Conservation (phyloP, 2,329 filamentous ascomycete genomes). For the Calonectria fujianensis region DNA sequence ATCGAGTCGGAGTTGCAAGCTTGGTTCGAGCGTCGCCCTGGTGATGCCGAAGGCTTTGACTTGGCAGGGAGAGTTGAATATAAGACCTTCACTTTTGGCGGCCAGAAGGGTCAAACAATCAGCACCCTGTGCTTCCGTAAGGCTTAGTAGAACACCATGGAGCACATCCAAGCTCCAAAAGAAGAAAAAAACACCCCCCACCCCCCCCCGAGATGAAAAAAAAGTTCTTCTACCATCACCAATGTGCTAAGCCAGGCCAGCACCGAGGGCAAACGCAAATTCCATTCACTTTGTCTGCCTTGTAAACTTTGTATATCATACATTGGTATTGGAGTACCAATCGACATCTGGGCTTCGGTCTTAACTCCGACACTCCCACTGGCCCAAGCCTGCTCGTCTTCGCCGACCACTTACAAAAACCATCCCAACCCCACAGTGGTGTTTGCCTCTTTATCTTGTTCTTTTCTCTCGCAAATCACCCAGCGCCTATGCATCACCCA, state of each 20-base stretch:
- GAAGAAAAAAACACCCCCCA: background rate
- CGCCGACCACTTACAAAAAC: conserved; percentile 27
- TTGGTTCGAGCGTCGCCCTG: conserved; percentile 79
- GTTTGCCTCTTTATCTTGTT: conserved; percentile 34
- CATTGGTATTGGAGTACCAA: conserved; percentile 50
- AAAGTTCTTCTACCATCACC: background rate
- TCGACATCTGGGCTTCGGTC: conserved; percentile 39
- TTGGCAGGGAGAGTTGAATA: conserved; percentile 85
- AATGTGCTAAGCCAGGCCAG: conserved; percentile 36
- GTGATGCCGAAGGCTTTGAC: conserved; percentile 66
- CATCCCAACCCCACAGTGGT: conserved; percentile 26
- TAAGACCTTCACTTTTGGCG: conserved; percentile 91
- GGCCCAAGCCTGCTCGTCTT: conserved; percentile 36
- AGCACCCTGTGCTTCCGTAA: conserved; percentile 88
- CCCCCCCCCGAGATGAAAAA: background rate
- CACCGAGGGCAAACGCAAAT: conserved; percentile 46
- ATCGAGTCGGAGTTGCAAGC: conserved; percentile 88
- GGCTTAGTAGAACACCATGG: conserved; percentile 36
- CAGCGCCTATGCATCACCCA: conserved; percentile 25
- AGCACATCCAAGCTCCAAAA: background rate
- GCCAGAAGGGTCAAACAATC: conserved; percentile 90
- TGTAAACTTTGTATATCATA: conserved; percentile 53
- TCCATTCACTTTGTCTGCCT: conserved; percentile 50
- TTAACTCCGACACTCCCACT: conserved; percentile 36
- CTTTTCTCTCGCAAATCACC: conserved; percentile 24